phyloP scores from a whole-genome alignment of 2,329 filamentous ascomycete species.

The Lachnum nothofagi region DNA sequence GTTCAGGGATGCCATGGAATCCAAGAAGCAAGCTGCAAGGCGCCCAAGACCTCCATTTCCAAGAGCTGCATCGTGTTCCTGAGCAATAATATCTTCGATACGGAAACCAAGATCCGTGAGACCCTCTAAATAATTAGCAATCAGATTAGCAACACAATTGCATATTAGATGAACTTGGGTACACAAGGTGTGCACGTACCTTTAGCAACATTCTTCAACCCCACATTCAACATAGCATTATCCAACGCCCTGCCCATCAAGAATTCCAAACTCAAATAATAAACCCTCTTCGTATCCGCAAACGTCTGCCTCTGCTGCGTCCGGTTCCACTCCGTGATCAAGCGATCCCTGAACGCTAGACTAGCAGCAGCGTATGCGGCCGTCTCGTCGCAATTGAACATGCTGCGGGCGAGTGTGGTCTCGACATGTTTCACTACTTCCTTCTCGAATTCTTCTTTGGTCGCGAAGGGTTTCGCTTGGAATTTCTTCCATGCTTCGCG shows the following conservation, averaged over 20 bases:
- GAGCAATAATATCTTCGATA: conserved; percentile 88
- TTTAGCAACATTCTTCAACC: conserved; percentile 76
- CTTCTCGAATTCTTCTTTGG: conserved; percentile 76
- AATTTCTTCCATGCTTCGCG: conserved; percentile 70
- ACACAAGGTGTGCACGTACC: conserved; percentile 45
- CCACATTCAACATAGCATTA: conserved; percentile 97
- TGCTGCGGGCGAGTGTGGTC: conserved; percentile 87
- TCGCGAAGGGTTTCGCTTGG: conserved; percentile 63
- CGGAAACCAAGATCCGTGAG: conserved; percentile 87
- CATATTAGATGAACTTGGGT: neutral
- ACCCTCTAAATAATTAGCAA: conserved; percentile 55
- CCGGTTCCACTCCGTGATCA: conserved; percentile 95
- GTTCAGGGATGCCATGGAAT: conserved; percentile 90
- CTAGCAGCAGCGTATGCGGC: conserved; percentile 89
- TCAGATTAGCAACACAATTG: neutral
- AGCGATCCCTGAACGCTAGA: conserved; percentile 83
- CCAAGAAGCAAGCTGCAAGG: conserved; percentile 92
- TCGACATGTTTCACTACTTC: conserved; percentile 93
- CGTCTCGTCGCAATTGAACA: conserved; percentile 96
- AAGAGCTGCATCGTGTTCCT: conserved; percentile 93
- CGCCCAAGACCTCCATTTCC: conserved; percentile 94
- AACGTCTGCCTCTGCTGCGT: conserved; percentile 96
- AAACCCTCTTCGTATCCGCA: conserved; percentile 84
- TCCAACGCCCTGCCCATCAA: conserved; percentile 94
- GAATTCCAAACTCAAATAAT: conserved; percentile 96